Evolutionary conservation across 805 yeast species (phyloP), one percentile per base, ranked within the genome.

Genomic region (Lipomyces japonicus): DNA sequence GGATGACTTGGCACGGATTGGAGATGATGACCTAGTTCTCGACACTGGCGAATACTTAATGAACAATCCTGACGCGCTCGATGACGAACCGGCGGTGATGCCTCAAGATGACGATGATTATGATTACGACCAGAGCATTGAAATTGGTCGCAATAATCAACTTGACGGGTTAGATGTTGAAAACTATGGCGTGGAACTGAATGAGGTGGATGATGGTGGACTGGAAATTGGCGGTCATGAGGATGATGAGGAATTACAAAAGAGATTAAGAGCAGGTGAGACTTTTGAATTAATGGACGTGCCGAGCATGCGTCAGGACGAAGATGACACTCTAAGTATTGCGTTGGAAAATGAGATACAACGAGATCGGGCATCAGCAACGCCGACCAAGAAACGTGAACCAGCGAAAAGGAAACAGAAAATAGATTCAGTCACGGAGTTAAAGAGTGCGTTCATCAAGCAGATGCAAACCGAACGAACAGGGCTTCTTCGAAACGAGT

Each of bases 11-110:
- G 61, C 63, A 18, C 63, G 65, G 34, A 61, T 62, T 37, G 65
- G 61, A 35, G 71, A 69, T 46, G 68, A 72, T 28, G 83, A 78
- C 48, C 67, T 79, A 48, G 82, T 77, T 24, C 70, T 82, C 39
- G 82, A 80, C 59, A 69, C 81, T 41, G 78, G 73, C 44, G 62
- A 50, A 28, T 55, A 53, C 26, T n/a, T 34, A 39, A 35, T 14
- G 14, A 24, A 21, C 22, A 35, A 40, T 22, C 21, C 22, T 21
- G 28, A 22, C 22, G 32, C n/a, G 37, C 9, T 34, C 9, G 44
- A 46, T 16, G 35, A 43, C 21, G 26, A 2, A 21, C 30, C 19
- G 7, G 28, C 22, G 22, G 22, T 30, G 40, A 24, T 31, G 7
- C 48, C 49, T 6, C 12, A 28, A 28, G 32, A 28, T 28, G 14